Conservation (phyloP, 2,329 filamentous ascomycete genomes). For the Paecilomyces sp. region DNA sequence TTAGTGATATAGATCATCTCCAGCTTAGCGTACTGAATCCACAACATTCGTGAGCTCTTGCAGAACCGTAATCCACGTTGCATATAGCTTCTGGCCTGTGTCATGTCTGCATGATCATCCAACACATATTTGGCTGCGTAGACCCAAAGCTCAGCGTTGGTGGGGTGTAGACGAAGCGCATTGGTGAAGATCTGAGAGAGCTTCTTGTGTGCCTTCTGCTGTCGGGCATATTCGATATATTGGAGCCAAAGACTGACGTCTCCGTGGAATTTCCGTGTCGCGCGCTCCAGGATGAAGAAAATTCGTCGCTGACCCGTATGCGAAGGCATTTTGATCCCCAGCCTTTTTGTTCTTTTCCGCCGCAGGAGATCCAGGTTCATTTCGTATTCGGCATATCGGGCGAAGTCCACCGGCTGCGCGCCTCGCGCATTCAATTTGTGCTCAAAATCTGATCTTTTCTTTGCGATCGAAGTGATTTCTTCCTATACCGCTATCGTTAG, state of each 20-base stretch:
- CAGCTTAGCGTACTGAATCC: conserved; percentile 82
- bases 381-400: conserved; percentile 70
- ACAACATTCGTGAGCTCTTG: conserved; percentile 64
- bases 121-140: conserved; percentile 71
- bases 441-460: conserved; percentile 88
- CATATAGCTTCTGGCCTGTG: conserved; percentile 76
- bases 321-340: conserved; percentile 66
- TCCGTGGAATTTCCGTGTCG: conserved; percentile 74
- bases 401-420: conserved; percentile 68
- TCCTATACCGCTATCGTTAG: conserved; percentile 47
- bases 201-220: conserved; percentile 57
- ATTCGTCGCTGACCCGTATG: conserved; percentile 73
- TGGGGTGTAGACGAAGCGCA: conserved; percentile 77
- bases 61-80: conserved; percentile 86
- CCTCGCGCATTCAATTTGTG: conserved; percentile 81
- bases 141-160: conserved; percentile 77
- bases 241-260: conserved; percentile 79
- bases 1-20: conserved; percentile 90
- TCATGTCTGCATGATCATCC: conserved; percentile 79
- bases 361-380: conserved; percentile 66
- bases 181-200: conserved; percentile 54
- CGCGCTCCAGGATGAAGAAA: conserved; percentile 83
- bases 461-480: conserved; percentile 81
- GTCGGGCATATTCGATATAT: conserved; percentile 74
- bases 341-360: conserved; percentile 71